Evolutionary conservation across 2,329 filamentous ascomycete species (phyloP).

Genomic region (Curvularia sp.): DNA sequence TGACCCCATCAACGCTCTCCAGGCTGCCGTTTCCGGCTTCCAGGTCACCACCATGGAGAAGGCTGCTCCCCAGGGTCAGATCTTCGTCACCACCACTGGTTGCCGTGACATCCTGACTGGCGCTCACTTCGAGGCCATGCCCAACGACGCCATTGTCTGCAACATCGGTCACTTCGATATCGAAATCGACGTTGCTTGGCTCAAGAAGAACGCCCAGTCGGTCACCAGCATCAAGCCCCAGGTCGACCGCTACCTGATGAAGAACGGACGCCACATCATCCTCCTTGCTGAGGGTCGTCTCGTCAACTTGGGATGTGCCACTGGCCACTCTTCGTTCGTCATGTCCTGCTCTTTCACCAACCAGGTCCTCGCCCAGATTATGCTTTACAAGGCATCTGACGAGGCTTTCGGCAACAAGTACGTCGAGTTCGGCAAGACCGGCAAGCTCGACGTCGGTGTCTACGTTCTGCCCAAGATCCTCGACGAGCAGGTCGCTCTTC

Average conservation of each 20-base stretch:
- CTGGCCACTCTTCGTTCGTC: slow-evolving; percentile 98
- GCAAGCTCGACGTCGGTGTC: slow-evolving; percentile 89
- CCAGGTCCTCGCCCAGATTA: slow-evolving; percentile 99
- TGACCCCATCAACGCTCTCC: slow-evolving; percentile 99
- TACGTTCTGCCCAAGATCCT: slow-evolving; percentile 98
- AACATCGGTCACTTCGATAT: slow-evolving; percentile 99
- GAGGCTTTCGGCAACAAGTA: slow-evolving; percentile 90
- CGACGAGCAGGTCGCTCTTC: slow-evolving; percentile 95
- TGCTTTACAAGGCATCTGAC: slow-evolving; percentile 93
- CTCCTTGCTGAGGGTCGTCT: slow-evolving; percentile 98
- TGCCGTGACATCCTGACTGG: slow-evolving; percentile 97
- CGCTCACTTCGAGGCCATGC: slow-evolving; percentile 92
- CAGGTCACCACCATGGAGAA: slow-evolving; percentile 99
- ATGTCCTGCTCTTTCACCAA: slow-evolving; percentile 99
- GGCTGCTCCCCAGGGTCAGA: slow-evolving; percentile 86
- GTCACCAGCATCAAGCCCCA: slow-evolving; percentile 99
- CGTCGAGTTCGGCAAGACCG: slow-evolving; percentile 90
- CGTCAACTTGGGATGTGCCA: slow-evolving; percentile 99
- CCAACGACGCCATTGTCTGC: slow-evolving; percentile 98
- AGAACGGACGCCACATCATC: slow-evolving; percentile 94
- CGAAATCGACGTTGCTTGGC: slow-evolving; percentile 99
- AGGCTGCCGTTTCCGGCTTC: slow-evolving; percentile 96
- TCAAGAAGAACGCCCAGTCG: slow-evolving; percentile 94
- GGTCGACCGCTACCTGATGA: slow-evolving; percentile 97
- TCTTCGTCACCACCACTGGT: slow-evolving; percentile 98